Evolutionary conservation across 306 rosid genomes (phyloP).

Genomic region (Abrus pulchellus): DNA sequence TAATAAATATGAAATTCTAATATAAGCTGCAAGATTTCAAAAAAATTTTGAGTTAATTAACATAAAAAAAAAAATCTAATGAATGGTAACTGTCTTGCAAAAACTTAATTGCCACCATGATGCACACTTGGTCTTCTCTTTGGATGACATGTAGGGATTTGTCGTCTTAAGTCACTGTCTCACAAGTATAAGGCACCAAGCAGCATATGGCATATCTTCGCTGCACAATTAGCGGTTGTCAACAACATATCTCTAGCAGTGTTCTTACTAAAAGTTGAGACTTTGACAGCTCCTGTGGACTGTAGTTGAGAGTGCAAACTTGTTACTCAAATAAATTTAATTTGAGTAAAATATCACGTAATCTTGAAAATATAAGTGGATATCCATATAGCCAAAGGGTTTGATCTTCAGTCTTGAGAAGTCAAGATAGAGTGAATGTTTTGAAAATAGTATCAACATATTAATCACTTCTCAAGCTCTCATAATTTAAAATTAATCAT

Average conservation of each 20-base stretch:
- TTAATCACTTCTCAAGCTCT: background rate
- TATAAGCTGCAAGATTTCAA: background rate
- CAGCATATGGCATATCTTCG: background rate
- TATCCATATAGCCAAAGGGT: background rate
- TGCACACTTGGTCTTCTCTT: background rate
- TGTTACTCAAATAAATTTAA: background rate
- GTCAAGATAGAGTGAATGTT: background rate
- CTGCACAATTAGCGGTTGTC: background rate
- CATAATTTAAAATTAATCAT: no score
- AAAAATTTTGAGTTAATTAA: background rate
- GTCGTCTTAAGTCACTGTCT: background rate
- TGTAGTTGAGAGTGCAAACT: background rate
- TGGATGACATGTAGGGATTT: background rate
- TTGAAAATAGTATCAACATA: background rate
- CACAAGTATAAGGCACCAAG: background rate
- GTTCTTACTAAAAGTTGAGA: background rate
- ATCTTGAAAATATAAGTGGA: background rate
- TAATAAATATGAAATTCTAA: background rate
- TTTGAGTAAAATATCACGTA: background rate
- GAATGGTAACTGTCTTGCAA: background rate
- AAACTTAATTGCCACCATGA: background rate
- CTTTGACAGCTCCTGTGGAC: slow-evolving; percentile 1
- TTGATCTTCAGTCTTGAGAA: background rate
- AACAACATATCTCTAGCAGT: background rate
- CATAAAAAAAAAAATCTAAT: background rate